phyloP scores from a whole-genome alignment of 305 asterid genomes.

The Andrographis paniculata region DNA sequence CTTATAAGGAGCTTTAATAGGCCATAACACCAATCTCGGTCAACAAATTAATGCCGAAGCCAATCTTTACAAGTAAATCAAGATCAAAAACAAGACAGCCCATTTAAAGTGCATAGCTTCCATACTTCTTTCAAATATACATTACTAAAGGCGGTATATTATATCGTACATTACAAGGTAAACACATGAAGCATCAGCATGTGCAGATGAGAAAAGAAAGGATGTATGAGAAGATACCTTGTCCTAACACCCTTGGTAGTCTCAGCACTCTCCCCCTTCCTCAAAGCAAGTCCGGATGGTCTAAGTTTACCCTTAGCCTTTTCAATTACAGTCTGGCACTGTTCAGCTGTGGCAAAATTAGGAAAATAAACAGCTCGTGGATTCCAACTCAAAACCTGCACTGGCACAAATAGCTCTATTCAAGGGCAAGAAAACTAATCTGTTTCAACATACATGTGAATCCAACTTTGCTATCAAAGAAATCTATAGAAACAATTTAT shows the following conservation, averaged over 20 bases:
- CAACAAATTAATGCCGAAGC: no score
- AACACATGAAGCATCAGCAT: constrained; percentile 1
- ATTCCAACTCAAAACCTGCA: constrained; percentile 70
- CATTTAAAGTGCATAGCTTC: neutral
- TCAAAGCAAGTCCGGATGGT: constrained; percentile 64
- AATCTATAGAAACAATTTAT: no score
- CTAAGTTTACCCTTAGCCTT: constrained; percentile 41
- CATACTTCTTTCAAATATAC: neutral
- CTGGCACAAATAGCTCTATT: constrained; percentile 2
- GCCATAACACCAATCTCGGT: no score
- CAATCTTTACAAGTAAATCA: neutral
- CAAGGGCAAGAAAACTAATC: neutral
- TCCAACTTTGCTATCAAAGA: no score
- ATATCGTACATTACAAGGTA: neutral
- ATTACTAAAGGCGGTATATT: no score
- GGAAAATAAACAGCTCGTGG: constrained; percentile 73
- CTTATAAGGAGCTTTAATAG: no score
- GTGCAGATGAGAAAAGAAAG: no score
- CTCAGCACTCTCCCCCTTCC: constrained; percentile 64
- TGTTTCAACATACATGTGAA: neutral
- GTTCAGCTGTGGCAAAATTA: constrained; percentile 62
- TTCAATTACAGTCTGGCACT: constrained; percentile 48
- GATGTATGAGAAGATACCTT: no score
- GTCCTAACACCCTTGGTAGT: constrained; percentile 69
- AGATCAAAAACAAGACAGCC: neutral